Percentiles rank a stretch among this genome's conserved stretches.
Evolutionary conservation across 1,284 basidiomycete species (phyloP).

Genomic region (Malassezia sp.): DNA sequence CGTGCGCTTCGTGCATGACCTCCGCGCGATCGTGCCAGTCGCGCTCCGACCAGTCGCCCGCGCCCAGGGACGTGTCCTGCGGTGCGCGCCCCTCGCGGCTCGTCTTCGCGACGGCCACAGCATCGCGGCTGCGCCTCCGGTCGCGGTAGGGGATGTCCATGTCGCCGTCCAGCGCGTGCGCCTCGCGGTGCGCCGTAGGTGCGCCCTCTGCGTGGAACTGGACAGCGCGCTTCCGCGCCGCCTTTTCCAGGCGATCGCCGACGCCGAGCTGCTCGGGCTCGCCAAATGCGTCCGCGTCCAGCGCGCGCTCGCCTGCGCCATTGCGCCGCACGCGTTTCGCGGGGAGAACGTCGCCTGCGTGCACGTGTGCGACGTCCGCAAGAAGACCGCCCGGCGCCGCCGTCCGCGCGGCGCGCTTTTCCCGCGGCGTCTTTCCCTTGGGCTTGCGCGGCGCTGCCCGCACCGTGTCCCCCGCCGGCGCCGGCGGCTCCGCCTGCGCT

Average conservation of each 20-base stretch:
- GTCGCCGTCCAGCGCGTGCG: conserved; percentile 30
- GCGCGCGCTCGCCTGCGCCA: background rate
- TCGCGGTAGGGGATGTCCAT: conserved; percentile 45
- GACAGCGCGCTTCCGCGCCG: conserved; percentile 25
- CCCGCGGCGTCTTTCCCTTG: conserved; percentile 17
- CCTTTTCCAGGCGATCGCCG: conserved; percentile 34
- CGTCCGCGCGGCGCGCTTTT: background rate
- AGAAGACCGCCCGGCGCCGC: background rate
- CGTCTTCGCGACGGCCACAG: conserved; percentile 37
- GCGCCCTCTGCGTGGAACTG: conserved; percentile 42
- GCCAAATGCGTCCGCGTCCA: conserved; percentile 21
- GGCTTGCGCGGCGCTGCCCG: conserved; percentile 17
- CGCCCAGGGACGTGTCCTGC: conserved; percentile 17
- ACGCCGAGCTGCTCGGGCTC: conserved; percentile 32
- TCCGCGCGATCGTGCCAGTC: conserved; percentile 37
- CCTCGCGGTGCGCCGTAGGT: conserved; percentile 20
- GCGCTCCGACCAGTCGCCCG: conserved; percentile 35
- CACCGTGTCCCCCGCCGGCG: too few relatives aligned
- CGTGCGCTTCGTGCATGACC: conserved; percentile 25
- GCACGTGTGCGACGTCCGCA: conserved; percentile 13
- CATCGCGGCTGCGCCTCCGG: conserved; percentile 31
- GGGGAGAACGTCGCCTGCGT: conserved; percentile 19
- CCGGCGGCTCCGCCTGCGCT: conserved; percentile 22
- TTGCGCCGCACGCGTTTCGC: too few relatives aligned
- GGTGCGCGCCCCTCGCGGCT: conserved; percentile 16